phyloP scores from a whole-genome alignment of 2,329 filamentous ascomycete genomes.

The Hymenoscyphus scutula region DNA sequence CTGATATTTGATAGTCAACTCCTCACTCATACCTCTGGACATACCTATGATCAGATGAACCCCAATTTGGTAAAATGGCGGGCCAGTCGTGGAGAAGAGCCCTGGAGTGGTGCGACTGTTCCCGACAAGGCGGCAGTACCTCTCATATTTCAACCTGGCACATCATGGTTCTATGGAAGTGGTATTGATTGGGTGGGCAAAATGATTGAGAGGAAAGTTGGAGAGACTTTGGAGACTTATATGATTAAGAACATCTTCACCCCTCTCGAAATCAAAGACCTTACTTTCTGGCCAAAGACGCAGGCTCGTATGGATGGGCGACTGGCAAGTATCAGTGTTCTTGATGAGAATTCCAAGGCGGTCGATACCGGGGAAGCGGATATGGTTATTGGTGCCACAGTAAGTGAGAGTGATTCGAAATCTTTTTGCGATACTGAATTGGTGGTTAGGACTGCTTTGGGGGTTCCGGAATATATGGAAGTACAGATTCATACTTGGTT shows the following conservation, averaged over 20 bases:
- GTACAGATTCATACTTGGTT: conserved; percentile 42
- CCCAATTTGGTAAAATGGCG: conserved; percentile 15
- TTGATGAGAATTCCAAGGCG: conserved; percentile 20
- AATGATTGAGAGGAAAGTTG: conserved; percentile 42
- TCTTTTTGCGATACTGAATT: background rate
- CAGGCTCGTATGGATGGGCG: conserved; percentile 19
- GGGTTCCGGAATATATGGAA: conserved; percentile 39
- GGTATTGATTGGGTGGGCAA: conserved; percentile 54
- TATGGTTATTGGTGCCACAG: background rate
- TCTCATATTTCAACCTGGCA: conserved; percentile 62
- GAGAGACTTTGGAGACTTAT: conserved; percentile 22
- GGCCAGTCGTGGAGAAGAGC: conserved; percentile 7
- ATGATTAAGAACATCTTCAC: conserved; percentile 28
- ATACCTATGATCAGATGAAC: conserved; percentile 11
- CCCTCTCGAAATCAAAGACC: conserved; percentile 26
- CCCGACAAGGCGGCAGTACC: conserved; percentile 37
- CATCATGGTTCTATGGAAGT: conserved; percentile 57
- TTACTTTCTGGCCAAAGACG: conserved; percentile 27
- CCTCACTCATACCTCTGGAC: background rate
- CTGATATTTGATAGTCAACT: too few relatives aligned
- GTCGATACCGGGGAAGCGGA: background rate
- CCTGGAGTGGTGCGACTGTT: background rate
- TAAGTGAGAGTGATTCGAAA: background rate
- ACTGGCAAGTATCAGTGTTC: background rate
- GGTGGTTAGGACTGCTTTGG: conserved; percentile 25